Percentiles rank a stretch among this genome's conserved stretches.
Conservation (phyloP, 306 rosid species). For the Cucurbita ficifolia region DNA sequence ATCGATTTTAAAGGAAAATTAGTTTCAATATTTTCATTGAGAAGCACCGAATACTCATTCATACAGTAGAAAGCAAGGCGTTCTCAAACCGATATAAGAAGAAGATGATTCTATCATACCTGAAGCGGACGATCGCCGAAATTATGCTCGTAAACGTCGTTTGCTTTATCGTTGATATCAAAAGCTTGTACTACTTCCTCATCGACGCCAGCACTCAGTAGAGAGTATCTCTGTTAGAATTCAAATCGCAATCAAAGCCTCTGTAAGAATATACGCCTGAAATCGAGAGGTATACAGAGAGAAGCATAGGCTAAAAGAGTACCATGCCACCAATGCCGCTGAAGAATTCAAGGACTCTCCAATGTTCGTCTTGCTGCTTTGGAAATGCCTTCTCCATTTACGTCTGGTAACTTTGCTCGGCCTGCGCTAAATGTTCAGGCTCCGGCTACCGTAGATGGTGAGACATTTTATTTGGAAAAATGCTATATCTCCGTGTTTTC, state of each 20-base stretch:
- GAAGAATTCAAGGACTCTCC: constrained; percentile 85
- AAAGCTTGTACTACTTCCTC: constrained; percentile 66
- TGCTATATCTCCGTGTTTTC: neutral
- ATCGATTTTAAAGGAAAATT: neutral
- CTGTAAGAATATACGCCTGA: neutral
- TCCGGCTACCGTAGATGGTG: neutral
- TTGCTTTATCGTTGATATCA: constrained; percentile 79
- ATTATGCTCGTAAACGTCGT: constrained; percentile 70
- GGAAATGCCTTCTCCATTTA: constrained; percentile 25
- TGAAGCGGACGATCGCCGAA: constrained; percentile 80
- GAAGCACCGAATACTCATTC: neutral
- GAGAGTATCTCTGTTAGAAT: constrained; percentile 52
- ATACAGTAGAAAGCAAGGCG: neutral
- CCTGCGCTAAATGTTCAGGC: neutral
- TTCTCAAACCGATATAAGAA: neutral
- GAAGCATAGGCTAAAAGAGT: neutral
- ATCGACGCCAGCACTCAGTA: constrained; percentile 40
- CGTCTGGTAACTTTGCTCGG: neutral
- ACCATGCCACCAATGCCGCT: constrained; percentile 98
- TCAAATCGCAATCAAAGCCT: neutral
- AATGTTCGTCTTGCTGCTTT: constrained; percentile 18
- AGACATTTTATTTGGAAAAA: neutral
- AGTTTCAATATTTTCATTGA: neutral
- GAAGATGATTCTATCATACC: constrained; percentile 19
- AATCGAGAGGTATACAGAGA: neutral